Evolutionary conservation across 768 basidiomycete genomes (phyloP).

Genomic region (Termitomyces sp.): DNA sequence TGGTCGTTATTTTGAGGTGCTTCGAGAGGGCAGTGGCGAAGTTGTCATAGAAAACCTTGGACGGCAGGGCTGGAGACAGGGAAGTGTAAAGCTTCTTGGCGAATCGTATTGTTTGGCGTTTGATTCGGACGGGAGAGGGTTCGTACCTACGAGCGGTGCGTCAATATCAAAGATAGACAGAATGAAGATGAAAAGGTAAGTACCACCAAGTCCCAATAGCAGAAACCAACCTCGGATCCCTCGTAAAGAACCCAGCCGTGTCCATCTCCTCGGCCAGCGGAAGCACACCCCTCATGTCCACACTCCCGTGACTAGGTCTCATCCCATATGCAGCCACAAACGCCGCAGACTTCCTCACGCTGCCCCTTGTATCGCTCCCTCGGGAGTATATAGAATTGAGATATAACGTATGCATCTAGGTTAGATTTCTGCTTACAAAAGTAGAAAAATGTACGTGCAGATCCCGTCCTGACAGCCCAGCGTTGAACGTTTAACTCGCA

Average conservation of each 20-base stretch:
- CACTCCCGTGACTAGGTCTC: constrained; percentile 28
- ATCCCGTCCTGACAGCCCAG: too few relatives aligned
- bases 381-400: too few relatives aligned
- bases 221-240: constrained; percentile 27
- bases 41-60: constrained; percentile 25
- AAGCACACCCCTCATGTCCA: constrained; percentile 29
- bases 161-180: not conserved
- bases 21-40: constrained; percentile 23
- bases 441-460: too few relatives aligned
- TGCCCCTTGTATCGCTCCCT: too few relatives aligned
- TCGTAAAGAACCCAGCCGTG: constrained; percentile 32
- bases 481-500: too few relatives aligned
- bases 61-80: constrained; percentile 27
- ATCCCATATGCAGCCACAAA: constrained; percentile 34
- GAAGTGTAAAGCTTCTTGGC: constrained; percentile 31
- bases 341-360: constrained; percentile 34
- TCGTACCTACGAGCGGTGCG: constrained; percentile 21
- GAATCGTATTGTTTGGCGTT: constrained; percentile 20
- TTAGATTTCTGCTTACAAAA: too few relatives aligned
- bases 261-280: constrained; percentile 37
- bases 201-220: constrained; percentile 26
- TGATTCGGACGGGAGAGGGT: constrained; percentile 23
- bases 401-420: too few relatives aligned
- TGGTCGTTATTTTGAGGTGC: constrained; percentile 22
- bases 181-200: not conserved